Evolutionary conservation across 2,329 filamentous ascomycete genomes (phyloP).

Genomic region (Chaetomiaceae sp.): DNA sequence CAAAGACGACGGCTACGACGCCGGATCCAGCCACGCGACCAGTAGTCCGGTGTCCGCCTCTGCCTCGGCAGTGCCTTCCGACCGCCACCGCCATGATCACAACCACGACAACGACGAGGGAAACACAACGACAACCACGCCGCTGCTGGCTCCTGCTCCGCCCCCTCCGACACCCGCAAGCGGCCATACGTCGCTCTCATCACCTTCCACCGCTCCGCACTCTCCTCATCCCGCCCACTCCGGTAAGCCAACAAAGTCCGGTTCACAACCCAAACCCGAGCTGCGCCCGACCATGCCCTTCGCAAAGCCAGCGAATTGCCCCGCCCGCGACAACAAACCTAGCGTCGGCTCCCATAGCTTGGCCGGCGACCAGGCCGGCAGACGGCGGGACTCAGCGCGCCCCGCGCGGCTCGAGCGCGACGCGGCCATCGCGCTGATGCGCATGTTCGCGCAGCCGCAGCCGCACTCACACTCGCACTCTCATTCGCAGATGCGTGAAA

Average conservation of each 20-base stretch:
- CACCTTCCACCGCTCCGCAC: too few species aligned
- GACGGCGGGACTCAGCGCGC: too few species aligned
- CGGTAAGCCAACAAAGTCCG: too few species aligned
- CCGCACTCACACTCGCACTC: background rate
- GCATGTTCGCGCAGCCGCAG: constrained; percentile 28
- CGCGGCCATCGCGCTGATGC: constrained; percentile 43
- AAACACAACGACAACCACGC: background rate
- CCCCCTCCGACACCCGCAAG: too few species aligned
- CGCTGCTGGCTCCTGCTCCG: background rate
- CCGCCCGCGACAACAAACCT: too few species aligned
- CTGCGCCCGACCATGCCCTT: too few species aligned
- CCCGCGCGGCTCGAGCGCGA: constrained; percentile 36
- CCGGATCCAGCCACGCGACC: constrained; percentile 16
- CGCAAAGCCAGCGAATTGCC: too few species aligned
- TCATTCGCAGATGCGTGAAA: background rate
- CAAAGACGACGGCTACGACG: constrained; percentile 15
- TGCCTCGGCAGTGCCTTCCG: background rate
- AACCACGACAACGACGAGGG: background rate
- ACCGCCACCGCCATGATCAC: background rate
- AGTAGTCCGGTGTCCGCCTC: constrained; percentile 18
- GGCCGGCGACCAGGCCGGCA: too few species aligned
- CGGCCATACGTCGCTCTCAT: too few species aligned
- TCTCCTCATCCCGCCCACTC: too few species aligned
- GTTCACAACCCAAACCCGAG: too few species aligned
- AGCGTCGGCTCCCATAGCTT: too few species aligned